A percentile compares a stretch with the other conserved stretches of the same genome.
Evolutionary conservation across 2,329 filamentous ascomycete genomes (phyloP).

Genomic region (Pseudopyricularia cyperi): DNA sequence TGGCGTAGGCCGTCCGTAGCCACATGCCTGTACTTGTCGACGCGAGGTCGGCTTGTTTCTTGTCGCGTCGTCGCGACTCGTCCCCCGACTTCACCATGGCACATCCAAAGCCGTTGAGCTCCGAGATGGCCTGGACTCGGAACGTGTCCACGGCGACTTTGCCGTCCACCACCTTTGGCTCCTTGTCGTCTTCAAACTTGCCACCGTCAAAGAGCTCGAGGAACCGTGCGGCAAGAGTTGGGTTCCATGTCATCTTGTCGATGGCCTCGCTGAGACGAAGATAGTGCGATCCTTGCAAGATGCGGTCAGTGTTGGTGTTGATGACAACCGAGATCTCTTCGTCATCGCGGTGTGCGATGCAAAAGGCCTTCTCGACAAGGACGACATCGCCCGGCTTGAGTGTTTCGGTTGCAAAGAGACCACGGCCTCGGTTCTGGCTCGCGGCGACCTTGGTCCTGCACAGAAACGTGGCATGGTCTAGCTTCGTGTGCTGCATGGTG

Average conservation of each 20-base stretch:
- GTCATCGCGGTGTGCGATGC: neutral
- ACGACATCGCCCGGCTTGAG: neutral
- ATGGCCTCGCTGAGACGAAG: neutral
- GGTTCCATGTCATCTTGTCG: slow-evolving; percentile 9
- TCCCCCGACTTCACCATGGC: neutral
- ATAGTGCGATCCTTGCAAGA: neutral
- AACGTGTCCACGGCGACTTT: slow-evolving; percentile 8
- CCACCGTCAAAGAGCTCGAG: slow-evolving; percentile 7
- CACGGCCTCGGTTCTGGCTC: neutral
- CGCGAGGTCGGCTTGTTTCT: neutral
- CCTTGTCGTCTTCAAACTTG: slow-evolving; percentile 3
- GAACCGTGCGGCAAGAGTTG: slow-evolving; percentile 5
- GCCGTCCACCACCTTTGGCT: slow-evolving; percentile 5
- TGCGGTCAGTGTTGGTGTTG: neutral
- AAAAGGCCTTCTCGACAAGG: neutral
- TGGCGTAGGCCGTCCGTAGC: slow-evolving; percentile 20
- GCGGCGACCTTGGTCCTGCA: neutral
- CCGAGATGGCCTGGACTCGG: slow-evolving; percentile 6
- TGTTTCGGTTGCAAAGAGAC: neutral
- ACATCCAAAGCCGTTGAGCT: slow-evolving; percentile 8
- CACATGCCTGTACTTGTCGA: slow-evolving; percentile 16
- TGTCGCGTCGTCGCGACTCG: neutral
- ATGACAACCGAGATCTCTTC: neutral
- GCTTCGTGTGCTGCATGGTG: neutral
- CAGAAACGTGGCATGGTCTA: neutral